Base-by-base conservation (phyloP, 495 filamentous ascomycete species). In the Aspergillus bertholletiae region DNA sequence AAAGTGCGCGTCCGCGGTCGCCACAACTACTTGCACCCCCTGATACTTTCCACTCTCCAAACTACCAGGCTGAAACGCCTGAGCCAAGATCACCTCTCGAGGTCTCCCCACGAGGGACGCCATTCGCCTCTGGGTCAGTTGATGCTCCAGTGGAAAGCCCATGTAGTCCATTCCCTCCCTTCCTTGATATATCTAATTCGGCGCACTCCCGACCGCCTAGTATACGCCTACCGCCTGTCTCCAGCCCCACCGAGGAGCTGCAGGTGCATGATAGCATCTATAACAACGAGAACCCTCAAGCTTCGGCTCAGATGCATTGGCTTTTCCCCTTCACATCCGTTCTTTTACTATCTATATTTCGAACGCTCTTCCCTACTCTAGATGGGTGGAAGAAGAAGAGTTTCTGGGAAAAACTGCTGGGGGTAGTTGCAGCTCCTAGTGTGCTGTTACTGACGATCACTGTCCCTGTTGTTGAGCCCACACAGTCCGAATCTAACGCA, bases 381-480 rank as follows among this genome's bases (percentile, higher is more conserved):
- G 83, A 83, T 54, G 80, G 75, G 15, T 99, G 92, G 88, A 73
- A 69, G 46, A 80, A 86, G 3, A 97, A 97, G 66, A 79, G 67
- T 9, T 70, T 86, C 18, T 88, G 84, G 82, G 92, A 89, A 55
- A 92, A 88, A 55, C 59, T 88, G 15, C 65, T 97, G 15, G 89
- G 90, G 22, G 54, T 96, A 12, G 74, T 94, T 50, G 89, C 92
- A 5, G 87, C 89, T 3, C 91, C 94, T 5, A 96, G 87, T 61
- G 88, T 97, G 26, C 92, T 99, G 49, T 75, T 96, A 5, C 79
- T 99, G 11, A 92, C 92, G 0, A 85, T 94, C 30, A 97, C 95
- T 0, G 66, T 99, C n/a, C 95, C 95, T 3, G 91, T 97, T 0
- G 84, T 96, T 8, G 91, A 97, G 35, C 69, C 78, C 8, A 74